Percentiles rank a stretch among this genome's conserved stretches.
Evolutionary conservation across 164 flowering plant genomes (phyloP).

Genomic region (Cinnamomum micranthum): DNA sequence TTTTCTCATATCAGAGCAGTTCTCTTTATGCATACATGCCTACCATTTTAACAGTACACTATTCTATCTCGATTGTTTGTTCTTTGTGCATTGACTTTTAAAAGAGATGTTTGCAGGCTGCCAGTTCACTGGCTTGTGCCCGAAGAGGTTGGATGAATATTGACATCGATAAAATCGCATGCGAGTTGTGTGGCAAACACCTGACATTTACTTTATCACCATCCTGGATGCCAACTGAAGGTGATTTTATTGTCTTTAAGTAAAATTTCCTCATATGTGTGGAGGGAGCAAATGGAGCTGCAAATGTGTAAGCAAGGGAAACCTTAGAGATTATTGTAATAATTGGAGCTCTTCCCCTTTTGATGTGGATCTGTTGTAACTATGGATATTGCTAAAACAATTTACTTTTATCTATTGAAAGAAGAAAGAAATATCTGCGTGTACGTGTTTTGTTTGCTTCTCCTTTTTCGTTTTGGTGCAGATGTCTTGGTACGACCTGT

Average conservation of each 20-base stretch:
- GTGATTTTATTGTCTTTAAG: slow-evolving; percentile 31
- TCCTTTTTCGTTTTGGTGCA: neutral
- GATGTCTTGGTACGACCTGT: slow-evolving; percentile 2
- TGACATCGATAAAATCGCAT: slow-evolving; percentile 65
- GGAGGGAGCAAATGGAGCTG: neutral
- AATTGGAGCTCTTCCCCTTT: neutral
- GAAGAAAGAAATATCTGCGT: neutral
- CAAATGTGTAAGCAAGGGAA: neutral
- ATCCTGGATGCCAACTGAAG: slow-evolving; percentile 55
- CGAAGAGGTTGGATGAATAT: slow-evolving; percentile 89
- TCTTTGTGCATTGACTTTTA: neutral
- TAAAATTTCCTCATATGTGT: neutral
- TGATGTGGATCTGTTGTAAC: neutral
- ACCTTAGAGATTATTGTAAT: neutral
- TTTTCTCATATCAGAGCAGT: neutral
- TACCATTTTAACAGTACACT: neutral
- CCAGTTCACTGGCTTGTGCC: slow-evolving; percentile 89
- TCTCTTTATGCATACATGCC: neutral
- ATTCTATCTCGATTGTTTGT: neutral
- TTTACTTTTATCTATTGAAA: neutral
- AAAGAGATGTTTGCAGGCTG: slow-evolving; percentile 42
- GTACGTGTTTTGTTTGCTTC: neutral
- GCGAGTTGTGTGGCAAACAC: slow-evolving; percentile 78
- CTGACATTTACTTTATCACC: slow-evolving; percentile 41
- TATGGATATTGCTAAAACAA: neutral